Conservation (phyloP, 345 rosid genomes). For the Anastatica hierochuntica region DNA sequence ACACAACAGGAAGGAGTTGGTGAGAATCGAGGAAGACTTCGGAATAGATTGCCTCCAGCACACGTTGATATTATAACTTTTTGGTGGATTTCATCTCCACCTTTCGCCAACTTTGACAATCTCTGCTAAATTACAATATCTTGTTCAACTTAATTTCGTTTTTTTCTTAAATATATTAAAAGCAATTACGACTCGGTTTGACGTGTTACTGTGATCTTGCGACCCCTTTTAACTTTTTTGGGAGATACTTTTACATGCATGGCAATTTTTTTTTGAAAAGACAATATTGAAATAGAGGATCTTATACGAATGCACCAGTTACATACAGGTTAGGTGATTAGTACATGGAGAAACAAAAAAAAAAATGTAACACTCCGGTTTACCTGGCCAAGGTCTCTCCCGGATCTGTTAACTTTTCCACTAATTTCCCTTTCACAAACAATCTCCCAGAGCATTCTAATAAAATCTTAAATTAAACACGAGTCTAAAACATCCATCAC, state of each 20-base stretch:
- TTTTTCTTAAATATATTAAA: conserved; percentile 12
- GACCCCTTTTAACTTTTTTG: conserved; percentile 5
- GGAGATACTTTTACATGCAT: neutral
- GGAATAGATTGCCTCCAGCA: conserved; percentile 28
- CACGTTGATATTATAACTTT: conserved; percentile 8
- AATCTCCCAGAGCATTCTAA: too few species aligned
- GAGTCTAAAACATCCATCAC: too few species aligned
- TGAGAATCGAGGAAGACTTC: conserved; percentile 12
- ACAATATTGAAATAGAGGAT: neutral
- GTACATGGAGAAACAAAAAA: too few species aligned
- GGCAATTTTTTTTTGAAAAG: neutral
- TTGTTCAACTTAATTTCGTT: neutral
- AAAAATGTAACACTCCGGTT: too few species aligned
- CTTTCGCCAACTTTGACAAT: conserved; percentile 34
- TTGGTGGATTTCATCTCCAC: conserved; percentile 22
- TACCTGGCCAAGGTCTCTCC: too few species aligned
- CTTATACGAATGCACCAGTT: neutral
- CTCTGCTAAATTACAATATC: conserved; percentile 10
- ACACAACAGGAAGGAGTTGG: conserved; percentile 18
- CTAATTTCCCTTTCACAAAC: too few species aligned
- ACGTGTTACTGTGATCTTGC: conserved; percentile 11
- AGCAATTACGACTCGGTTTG: conserved; percentile 13
- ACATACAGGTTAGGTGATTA: too few species aligned
- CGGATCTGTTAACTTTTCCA: too few species aligned
- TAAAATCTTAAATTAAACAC: too few species aligned